A percentile compares a stretch with the other conserved stretches of the same genome.
Evolutionary conservation across 805 yeast species (phyloP).

Genomic region (Brettanomyces naardenensis): DNA sequence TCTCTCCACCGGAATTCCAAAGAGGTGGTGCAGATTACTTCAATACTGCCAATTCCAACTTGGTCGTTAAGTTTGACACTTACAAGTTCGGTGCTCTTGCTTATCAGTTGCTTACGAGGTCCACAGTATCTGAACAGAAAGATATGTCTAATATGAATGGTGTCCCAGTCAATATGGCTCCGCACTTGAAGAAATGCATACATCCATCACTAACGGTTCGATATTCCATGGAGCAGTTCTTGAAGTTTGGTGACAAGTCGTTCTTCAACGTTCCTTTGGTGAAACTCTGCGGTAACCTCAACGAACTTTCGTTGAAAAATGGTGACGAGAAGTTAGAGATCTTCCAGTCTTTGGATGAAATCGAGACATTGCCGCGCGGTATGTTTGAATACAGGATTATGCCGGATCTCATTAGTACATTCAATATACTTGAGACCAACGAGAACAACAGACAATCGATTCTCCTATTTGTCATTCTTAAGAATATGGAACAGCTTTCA

Average conservation of each 20-base stretch:
- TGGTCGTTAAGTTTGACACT: constrained; percentile 50
- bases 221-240: constrained; percentile 29
- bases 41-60: constrained; percentile 15
- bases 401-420: constrained; percentile 59
- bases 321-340: constrained; percentile 45
- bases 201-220: constrained; percentile 31
- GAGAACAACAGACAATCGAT: constrained; percentile 19
- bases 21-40: constrained; percentile 35
- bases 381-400: constrained; percentile 52
- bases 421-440: constrained; percentile 17
- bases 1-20: constrained; percentile 46
- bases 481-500: constrained; percentile 21
- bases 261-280: constrained; percentile 42
- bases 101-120: constrained; percentile 30
- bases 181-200: constrained; percentile 33
- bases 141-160: constrained; percentile 10
- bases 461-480: constrained; percentile 34
- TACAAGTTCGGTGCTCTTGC: constrained; percentile 55
- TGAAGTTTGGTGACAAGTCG: constrained; percentile 22
- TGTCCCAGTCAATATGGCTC: constrained; percentile 31
- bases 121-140: constrained; percentile 7
- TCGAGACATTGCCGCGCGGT: constrained; percentile 37
- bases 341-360: constrained; percentile 29
- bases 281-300: constrained; percentile 41
- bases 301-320: constrained; percentile 45